These are phyloP conservation scores for Ophiostoma himal-ulmi DNA, from an alignment of 2,329 filamentous ascomycete species.

Conservation along the genomic window DNA sequence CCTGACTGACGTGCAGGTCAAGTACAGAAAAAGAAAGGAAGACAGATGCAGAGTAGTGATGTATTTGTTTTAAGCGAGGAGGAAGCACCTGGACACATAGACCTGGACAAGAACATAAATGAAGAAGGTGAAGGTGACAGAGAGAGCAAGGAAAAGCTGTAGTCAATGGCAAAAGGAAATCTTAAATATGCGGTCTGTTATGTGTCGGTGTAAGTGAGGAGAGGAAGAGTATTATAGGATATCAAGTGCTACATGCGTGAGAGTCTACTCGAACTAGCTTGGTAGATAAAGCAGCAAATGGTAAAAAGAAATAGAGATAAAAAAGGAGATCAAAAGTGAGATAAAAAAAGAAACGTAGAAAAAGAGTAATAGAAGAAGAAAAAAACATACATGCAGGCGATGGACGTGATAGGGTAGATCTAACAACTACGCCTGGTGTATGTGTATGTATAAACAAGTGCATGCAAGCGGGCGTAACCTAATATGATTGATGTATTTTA, in stretches of 20 bases:
- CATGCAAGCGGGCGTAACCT: slow-evolving; percentile 27
- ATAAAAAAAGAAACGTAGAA: no score
- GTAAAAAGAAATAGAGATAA: neutral
- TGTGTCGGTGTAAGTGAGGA: slow-evolving; percentile 19
- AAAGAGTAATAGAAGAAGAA: no score
- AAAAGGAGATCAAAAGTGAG: neutral
- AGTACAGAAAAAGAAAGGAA: neutral
- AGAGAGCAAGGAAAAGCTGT: neutral
- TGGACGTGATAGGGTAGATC: slow-evolving; percentile 25
- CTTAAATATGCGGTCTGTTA: slow-evolving; percentile 28
- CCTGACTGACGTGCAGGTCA: neutral
- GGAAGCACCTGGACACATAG: neutral
- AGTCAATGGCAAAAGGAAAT: slow-evolving; percentile 14
- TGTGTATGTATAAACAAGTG: neutral
- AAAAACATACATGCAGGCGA: slow-evolving; percentile 11
- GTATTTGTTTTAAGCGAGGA: neutral
- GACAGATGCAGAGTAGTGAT: neutral
- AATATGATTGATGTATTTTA: slow-evolving; percentile 39
- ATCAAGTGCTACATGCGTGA: neutral
- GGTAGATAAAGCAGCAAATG: neutral
- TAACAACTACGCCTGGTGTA: slow-evolving; percentile 27
- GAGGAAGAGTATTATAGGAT: slow-evolving; percentile 19
- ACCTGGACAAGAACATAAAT: neutral
- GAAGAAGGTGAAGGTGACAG: neutral
- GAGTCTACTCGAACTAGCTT: neutral